Evolutionary conservation across 306 rosid species (phyloP).

Genomic region (Gleditsia sinensis): DNA sequence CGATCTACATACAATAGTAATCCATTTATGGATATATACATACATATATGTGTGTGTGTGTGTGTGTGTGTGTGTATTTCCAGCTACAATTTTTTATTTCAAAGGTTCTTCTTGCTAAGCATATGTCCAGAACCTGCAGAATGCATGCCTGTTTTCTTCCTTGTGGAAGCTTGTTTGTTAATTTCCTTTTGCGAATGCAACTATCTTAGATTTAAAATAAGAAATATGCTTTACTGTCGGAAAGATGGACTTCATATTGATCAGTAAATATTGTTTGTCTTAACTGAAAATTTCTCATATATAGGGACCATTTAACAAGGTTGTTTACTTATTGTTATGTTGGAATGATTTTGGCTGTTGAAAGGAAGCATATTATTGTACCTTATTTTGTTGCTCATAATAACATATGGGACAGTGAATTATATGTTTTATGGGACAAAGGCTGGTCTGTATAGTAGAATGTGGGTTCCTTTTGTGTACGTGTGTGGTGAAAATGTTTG

Average conservation of each 20-base stretch:
- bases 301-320: background rate
- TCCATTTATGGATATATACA: no score
- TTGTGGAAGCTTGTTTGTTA: constrained; percentile 5
- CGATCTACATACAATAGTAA: background rate
- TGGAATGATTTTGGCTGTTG: background rate
- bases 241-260: constrained; percentile 15
- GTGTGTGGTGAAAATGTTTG: constrained; percentile 48
- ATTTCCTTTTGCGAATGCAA: constrained; percentile 13
- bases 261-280: background rate
- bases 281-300: background rate
- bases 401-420: background rate
- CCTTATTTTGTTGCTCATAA: background rate
- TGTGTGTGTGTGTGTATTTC: no score
- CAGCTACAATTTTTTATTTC: background rate
- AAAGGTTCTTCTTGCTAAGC: background rate
- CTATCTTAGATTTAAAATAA: constrained; percentile 14
- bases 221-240: constrained; percentile 19
- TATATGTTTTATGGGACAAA: background rate
- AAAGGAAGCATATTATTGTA: background rate
- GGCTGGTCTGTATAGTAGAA: constrained; percentile 21
- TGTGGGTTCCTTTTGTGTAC: constrained; percentile 29
- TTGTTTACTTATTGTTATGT: background rate
- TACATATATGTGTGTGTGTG: no score
- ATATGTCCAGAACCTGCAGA: background rate
- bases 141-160: background rate